These are phyloP conservation scores for Glebionis coronaria DNA, from an alignment of 129 eudicot genomes.

Conservation along the genomic window DNA sequence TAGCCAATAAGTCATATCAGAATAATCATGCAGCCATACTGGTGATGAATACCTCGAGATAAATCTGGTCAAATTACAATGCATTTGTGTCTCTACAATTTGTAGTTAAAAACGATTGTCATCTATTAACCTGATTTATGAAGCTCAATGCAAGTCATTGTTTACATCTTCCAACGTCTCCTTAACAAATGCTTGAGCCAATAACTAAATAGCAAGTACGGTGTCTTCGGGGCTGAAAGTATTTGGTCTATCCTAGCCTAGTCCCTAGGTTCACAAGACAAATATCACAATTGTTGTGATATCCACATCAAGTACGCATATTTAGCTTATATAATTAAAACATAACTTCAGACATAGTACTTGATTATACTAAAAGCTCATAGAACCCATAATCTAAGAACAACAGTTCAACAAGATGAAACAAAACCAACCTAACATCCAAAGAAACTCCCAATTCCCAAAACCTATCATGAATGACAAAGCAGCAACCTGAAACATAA, in stretches of 20 bases:
- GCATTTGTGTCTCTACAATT: not conserved
- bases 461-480: slow-evolving; percentile 43
- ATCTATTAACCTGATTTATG: not conserved
- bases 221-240: too few relatives aligned
- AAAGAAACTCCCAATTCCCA: slow-evolving; percentile 44
- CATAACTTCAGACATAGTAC: slow-evolving; percentile 27
- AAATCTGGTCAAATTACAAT: not conserved
- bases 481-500: slow-evolving; percentile 80
- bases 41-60: slow-evolving; percentile 14
- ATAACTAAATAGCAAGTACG: not conserved
- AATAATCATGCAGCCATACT: slow-evolving; percentile 17
- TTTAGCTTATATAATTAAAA: not conserved
- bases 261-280: not conserved
- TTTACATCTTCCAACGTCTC: not conserved
- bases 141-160: not conserved
- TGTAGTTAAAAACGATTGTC: not conserved
- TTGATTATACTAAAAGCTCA: slow-evolving; percentile 23
- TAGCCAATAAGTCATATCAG: slow-evolving; percentile 7
- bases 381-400: slow-evolving; percentile 15
- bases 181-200: not conserved
- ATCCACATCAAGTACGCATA: slow-evolving; percentile 5
- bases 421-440: slow-evolving; percentile 56
- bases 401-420: slow-evolving; percentile 20
- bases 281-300: slow-evolving; percentile 9
- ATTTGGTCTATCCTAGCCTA: not conserved